phyloP scores from a whole-genome alignment of 352 stramenopile genomes.

The Globisporangium acanthophoron region DNA sequence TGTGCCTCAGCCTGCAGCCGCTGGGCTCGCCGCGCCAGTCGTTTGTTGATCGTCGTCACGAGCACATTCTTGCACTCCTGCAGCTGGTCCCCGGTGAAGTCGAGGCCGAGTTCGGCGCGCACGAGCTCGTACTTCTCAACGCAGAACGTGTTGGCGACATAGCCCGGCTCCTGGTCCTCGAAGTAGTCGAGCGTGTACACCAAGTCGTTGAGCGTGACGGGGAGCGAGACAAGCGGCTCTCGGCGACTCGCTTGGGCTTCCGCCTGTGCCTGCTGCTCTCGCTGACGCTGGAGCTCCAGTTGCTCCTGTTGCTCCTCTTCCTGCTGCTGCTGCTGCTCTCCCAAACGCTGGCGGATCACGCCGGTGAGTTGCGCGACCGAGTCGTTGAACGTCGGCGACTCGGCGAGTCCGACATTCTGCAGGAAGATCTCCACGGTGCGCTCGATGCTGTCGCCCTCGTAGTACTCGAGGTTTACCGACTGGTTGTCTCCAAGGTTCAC shows the following conservation, averaged over 20 bases:
- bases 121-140: conserved; percentile 63
- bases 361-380: conserved; percentile 36
- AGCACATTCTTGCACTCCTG: conserved; percentile 57
- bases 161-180: conserved; percentile 44
- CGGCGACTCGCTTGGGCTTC: conserved; percentile 4
- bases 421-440: conserved; percentile 66
- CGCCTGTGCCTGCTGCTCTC: neutral
- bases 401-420: conserved; percentile 31
- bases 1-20: conserved; percentile 1
- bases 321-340: conserved; percentile 14
- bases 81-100: conserved; percentile 58
- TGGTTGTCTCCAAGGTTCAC: conserved; percentile 50
- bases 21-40: conserved; percentile 9
- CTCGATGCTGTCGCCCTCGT: conserved; percentile 64
- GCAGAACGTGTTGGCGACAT: conserved; percentile 64
- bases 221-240: conserved; percentile 43
- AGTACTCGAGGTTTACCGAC: conserved; percentile 52
- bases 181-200: conserved; percentile 68
- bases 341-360: conserved; percentile 31
- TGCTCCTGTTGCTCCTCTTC: neutral
- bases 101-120: conserved; percentile 35
- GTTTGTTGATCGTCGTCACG: conserved; percentile 14
- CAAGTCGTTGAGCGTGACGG: conserved; percentile 47
- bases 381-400: conserved; percentile 31
- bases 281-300: conserved; percentile 3